Conservation (phyloP, 306 rosid species). For the Casuarina glauca region DNA sequence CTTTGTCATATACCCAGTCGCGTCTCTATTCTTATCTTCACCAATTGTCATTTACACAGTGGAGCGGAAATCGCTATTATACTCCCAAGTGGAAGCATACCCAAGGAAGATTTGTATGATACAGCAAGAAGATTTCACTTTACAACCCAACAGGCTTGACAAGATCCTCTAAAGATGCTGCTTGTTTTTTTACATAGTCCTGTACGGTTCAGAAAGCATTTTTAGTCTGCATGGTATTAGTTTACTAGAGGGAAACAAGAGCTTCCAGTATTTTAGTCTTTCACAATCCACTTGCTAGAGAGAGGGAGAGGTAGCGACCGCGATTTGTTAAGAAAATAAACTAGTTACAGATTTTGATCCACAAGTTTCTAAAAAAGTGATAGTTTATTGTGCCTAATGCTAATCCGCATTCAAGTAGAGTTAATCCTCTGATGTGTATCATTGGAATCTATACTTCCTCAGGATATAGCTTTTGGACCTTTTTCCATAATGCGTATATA, state of each 20-base stretch:
- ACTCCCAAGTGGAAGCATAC: not conserved
- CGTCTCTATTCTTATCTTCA: too few relatives aligned
- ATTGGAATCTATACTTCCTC: not conserved
- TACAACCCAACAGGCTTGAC: not conserved
- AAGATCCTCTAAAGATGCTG: not conserved
- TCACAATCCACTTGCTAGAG: not conserved
- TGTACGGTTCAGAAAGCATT: too few relatives aligned
- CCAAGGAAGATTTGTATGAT: not conserved
- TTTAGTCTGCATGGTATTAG: too few relatives aligned
- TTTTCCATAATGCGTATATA: not conserved
- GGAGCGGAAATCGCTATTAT: too few relatives aligned
- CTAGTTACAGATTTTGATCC: not conserved
- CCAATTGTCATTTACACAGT: too few relatives aligned
- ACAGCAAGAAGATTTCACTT: not conserved
- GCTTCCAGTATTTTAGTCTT: too few relatives aligned
- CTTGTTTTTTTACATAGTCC: too few relatives aligned
- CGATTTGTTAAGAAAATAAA: not conserved
- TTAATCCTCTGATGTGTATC: too few relatives aligned
- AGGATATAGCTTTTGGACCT: not conserved
- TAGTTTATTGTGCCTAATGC: not conserved
- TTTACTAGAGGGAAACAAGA: not conserved
- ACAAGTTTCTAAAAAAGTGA: constrained; percentile 3
- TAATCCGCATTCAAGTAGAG: not conserved
- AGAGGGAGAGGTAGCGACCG: not conserved
- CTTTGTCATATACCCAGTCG: too few relatives aligned